phyloP scores from a whole-genome alignment of 164 flowering plant genomes.

The Kalanchoe fedtschenkoi region DNA sequence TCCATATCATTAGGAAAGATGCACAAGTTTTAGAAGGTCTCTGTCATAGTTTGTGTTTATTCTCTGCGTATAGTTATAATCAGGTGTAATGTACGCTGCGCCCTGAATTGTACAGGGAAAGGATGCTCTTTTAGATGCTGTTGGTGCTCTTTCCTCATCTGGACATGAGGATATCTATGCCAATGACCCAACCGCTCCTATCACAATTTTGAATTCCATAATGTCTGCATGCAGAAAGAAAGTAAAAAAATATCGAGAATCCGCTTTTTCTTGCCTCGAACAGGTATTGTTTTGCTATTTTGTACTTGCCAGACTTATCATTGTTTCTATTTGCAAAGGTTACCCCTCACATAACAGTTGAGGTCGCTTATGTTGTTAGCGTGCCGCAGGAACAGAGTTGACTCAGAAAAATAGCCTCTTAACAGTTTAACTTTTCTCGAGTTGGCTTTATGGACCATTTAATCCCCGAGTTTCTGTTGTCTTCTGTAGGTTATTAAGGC shows the following conservation, averaged over 20 bases:
- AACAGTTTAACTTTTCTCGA: background rate
- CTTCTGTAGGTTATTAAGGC: slow-evolving; percentile 64
- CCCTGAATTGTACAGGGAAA: slow-evolving; percentile 53
- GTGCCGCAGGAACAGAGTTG: background rate
- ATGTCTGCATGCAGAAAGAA: slow-evolving; percentile 73
- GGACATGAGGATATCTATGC: slow-evolving; percentile 59
- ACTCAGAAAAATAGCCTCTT: background rate
- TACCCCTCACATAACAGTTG: background rate
- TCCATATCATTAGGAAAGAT: background rate
- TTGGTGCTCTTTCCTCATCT: slow-evolving; percentile 64
- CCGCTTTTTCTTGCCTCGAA: slow-evolving; percentile 70
- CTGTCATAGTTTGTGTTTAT: background rate
- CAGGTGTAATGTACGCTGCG: background rate
- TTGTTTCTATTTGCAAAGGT: background rate
- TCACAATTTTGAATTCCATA: slow-evolving; percentile 44
- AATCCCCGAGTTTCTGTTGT: background rate
- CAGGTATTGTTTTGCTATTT: slow-evolving; percentile 34
- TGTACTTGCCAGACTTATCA: background rate
- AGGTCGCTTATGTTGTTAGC: background rate
- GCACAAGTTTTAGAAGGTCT: background rate
- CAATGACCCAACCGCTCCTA: slow-evolving; percentile 49
- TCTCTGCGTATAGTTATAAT: background rate
- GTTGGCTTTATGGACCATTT: background rate
- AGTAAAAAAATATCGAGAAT: slow-evolving; percentile 66
- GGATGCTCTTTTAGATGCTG: slow-evolving; percentile 61